Evolutionary conservation across 768 basidiomycete genomes (phyloP).

Genomic region (Russula lepida): DNA sequence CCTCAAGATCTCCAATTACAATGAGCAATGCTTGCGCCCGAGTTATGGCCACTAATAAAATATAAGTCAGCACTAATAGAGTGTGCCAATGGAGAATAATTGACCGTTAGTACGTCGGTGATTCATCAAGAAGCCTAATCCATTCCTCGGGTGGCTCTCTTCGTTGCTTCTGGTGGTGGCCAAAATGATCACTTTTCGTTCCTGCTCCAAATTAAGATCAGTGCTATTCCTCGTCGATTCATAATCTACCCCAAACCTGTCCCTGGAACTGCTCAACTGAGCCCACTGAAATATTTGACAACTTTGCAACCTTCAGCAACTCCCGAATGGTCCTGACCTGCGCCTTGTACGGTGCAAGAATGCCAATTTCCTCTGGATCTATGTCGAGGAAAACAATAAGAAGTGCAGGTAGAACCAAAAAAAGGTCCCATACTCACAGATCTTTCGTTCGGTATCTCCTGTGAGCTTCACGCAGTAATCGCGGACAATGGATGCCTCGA

Average conservation of each 20-base stretch:
- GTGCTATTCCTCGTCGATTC: neutral
- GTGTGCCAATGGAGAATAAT: neutral
- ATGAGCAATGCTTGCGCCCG: conserved; percentile 57
- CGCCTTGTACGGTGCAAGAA: conserved; percentile 34
- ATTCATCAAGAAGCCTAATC: conserved; percentile 32
- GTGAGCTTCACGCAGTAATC: conserved; percentile 28
- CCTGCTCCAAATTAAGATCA: conserved; percentile 20
- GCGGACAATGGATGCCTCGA: conserved; percentile 31
- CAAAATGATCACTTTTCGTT: conserved; percentile 32
- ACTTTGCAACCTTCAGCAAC: conserved; percentile 17
- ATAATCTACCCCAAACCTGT: conserved; percentile 25
- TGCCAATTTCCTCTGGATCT: conserved; percentile 30
- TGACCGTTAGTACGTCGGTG: conserved; percentile 34
- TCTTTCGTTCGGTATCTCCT: conserved; percentile 23
- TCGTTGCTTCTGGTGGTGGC: conserved; percentile 30
- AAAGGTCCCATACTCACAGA: conserved; percentile 25
- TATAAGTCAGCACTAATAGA: neutral
- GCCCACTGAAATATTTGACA: conserved; percentile 28
- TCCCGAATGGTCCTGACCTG: conserved; percentile 30
- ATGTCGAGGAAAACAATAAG: neutral
- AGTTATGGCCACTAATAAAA: conserved; percentile 48
- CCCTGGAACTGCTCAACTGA: conserved; percentile 37
- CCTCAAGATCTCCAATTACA: conserved; percentile 50
- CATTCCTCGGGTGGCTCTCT: conserved; percentile 23
- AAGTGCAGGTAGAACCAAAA: neutral